Evolutionary conservation across 768 basidiomycete genomes (phyloP).

Genomic region (Albatrellus ellisii): DNA sequence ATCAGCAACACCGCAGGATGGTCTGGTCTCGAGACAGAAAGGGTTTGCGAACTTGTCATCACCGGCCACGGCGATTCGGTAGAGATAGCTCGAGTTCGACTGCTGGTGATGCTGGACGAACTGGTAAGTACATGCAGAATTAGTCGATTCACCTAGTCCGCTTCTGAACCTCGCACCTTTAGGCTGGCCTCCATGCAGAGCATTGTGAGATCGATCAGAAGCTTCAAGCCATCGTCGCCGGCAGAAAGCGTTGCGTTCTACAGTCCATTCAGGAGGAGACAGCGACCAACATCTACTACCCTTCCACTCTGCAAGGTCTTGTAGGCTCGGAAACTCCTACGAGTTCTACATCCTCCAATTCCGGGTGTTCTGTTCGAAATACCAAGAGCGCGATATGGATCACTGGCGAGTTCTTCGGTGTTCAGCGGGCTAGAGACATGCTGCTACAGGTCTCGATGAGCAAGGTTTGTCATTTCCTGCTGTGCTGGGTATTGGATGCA

Average conservation of each 20-base stretch:
- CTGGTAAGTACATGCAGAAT: conserved; percentile 41
- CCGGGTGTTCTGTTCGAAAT: conserved; percentile 29
- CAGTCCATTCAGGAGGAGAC: conserved; percentile 96
- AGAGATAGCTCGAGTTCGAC: conserved; percentile 78
- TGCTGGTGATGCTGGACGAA: conserved; percentile 92
- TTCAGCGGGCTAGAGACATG: conserved; percentile 93
- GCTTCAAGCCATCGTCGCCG: conserved; percentile 82
- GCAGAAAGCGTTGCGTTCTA: conserved; percentile 73
- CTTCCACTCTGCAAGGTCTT: conserved; percentile 80
- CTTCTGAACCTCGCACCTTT: conserved; percentile 7
- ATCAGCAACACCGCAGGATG: conserved; percentile 69
- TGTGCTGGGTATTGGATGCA: not conserved
- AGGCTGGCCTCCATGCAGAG: conserved; percentile 90
- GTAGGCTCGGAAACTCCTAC: conserved; percentile 49
- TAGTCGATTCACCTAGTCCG: not conserved
- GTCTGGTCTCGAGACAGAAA: conserved; percentile 87
- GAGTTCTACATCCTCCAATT: conserved; percentile 27
- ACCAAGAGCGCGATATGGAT: conserved; percentile 83
- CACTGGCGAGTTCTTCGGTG: conserved; percentile 94
- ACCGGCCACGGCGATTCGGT: conserved; percentile 84
- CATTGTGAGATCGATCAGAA: conserved; percentile 91
- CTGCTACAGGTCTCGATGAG: conserved; percentile 73
- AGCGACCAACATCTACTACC: conserved; percentile 92
- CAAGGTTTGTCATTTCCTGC: conserved; percentile 46
- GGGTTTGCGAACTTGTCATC: conserved; percentile 86